phyloP scores from a whole-genome alignment of 1,139 yeast genomes.

The Arxiozyma bovina region DNA sequence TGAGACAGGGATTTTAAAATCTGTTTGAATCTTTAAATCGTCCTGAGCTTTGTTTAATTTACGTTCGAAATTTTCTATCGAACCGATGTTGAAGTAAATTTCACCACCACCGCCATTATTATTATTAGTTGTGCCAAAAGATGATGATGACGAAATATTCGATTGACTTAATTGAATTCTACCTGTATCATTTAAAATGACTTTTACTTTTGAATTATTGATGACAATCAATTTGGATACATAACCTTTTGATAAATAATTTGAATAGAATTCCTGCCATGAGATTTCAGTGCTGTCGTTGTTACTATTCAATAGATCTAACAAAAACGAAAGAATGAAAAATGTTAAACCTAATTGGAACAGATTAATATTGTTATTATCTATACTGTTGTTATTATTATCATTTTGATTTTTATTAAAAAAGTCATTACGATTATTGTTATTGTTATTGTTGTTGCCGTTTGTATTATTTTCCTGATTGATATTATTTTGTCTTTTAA shows the following conservation, averaged over 20 bases:
- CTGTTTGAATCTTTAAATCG: slow-evolving; percentile 49
- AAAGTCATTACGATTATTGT: background rate
- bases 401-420: background rate
- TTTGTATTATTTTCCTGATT: background rate
- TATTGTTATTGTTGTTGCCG: slow-evolving; percentile 2
- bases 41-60: slow-evolving; percentile 56
- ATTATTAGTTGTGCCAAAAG: slow-evolving; percentile 17
- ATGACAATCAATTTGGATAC: slow-evolving; percentile 61
- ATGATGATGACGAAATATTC: background rate
- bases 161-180: slow-evolving; percentile 26
- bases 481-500: slow-evolving; percentile 13
- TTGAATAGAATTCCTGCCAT: slow-evolving; percentile 60
- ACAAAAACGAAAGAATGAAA: slow-evolving; percentile 26
- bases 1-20: slow-evolving; percentile 54
- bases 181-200: slow-evolving; percentile 56
- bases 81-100: slow-evolving; percentile 61
- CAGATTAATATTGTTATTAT: slow-evolving; percentile 24
- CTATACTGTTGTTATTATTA: slow-evolving; percentile 1
- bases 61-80: slow-evolving; percentile 64
- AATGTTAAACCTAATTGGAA: slow-evolving; percentile 30
- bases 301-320: slow-evolving; percentile 25
- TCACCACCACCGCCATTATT: slow-evolving; percentile 37
- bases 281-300: slow-evolving; percentile 34
- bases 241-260: slow-evolving; percentile 53
- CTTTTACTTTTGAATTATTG: slow-evolving; percentile 57